Percentiles rank a stretch among this genome's conserved stretches.
These are phyloP conservation scores for Camellia oleifera DNA, from an alignment of 179 eudicot genomes.

Conservation along the genomic window DNA sequence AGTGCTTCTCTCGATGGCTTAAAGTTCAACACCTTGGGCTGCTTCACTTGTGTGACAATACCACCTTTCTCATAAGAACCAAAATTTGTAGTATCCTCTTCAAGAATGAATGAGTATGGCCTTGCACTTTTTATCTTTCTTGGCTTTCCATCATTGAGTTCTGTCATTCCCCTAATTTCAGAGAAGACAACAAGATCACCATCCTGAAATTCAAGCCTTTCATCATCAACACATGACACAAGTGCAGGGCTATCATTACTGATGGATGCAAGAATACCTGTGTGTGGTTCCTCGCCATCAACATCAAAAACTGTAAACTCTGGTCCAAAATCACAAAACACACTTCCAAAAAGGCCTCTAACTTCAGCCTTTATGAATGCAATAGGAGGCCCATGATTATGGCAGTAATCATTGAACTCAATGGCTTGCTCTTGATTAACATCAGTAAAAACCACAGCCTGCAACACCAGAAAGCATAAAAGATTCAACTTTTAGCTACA, in stretches of 20 bases:
- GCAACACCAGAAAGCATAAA: constrained; percentile 18
- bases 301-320: constrained; percentile 32
- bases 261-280: constrained; percentile 77
- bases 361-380: constrained; percentile 81
- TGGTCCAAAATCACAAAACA: too few relatives aligned
- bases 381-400: constrained; percentile 75
- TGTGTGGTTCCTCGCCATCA: constrained; percentile 78
- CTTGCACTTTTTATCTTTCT: too few relatives aligned
- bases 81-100: neutral
- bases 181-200: constrained; percentile 86
- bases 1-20: constrained; percentile 70
- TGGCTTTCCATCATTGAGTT: too few relatives aligned
- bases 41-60: constrained; percentile 85
- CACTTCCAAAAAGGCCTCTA: constrained; percentile 29
- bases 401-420: constrained; percentile 68
- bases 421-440: constrained; percentile 54
- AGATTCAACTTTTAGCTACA: neutral
- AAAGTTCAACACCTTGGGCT: constrained; percentile 73
- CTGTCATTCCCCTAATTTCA: constrained; percentile 74
- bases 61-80: constrained; percentile 76
- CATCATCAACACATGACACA: constrained; percentile 35
- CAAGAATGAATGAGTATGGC: too few relatives aligned
- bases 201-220: constrained; percentile 90
- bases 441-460: constrained; percentile 83
- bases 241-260: constrained; percentile 76